Evolutionary conservation across 1,139 yeast species (phyloP).

Genomic region (Geotrichum phurueaensis): DNA sequence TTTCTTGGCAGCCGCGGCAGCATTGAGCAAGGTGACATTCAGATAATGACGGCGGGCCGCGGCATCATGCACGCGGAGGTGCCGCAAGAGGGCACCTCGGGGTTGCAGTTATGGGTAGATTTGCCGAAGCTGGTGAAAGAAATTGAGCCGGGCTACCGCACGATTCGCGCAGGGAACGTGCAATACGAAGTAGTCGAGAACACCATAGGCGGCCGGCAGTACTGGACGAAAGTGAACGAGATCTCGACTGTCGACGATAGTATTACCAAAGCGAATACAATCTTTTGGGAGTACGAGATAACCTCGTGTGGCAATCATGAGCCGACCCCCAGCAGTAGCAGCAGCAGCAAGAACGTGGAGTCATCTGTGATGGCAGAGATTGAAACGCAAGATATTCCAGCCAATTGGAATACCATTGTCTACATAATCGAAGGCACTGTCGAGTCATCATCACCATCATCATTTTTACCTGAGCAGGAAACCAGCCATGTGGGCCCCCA

Average conservation of each 20-base stretch:
- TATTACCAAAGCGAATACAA: constrained; percentile 70
- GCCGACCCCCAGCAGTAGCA: too few species aligned
- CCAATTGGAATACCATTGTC: constrained; percentile 58
- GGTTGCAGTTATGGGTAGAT: constrained; percentile 85
- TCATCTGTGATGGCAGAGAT: neutral
- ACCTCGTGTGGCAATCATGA: neutral
- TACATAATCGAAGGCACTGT: constrained; percentile 44
- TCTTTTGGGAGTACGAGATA: constrained; percentile 37
- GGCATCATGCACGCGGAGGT: constrained; percentile 79
- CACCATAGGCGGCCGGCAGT: neutral
- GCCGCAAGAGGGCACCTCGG: constrained; percentile 45
- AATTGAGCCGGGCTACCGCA: constrained; percentile 67
- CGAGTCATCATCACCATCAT: neutral
- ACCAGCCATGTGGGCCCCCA: constrained; percentile 28
- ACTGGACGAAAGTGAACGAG: neutral
- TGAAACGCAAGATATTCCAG: constrained; percentile 38
- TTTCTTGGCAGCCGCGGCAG: constrained; percentile 73
- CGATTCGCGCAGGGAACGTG: constrained; percentile 37
- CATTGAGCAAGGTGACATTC: constrained; percentile 69
- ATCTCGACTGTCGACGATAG: constrained; percentile 35
- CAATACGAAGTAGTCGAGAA: neutral
- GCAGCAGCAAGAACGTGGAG: neutral
- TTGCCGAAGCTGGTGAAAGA: constrained; percentile 64
- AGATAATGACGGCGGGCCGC: constrained; percentile 83
- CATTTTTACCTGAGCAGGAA: neutral